These are phyloP conservation scores for Globisporangium echinulatum DNA, from an alignment of 352 stramenopile genomes.

Conservation along the genomic window DNA sequence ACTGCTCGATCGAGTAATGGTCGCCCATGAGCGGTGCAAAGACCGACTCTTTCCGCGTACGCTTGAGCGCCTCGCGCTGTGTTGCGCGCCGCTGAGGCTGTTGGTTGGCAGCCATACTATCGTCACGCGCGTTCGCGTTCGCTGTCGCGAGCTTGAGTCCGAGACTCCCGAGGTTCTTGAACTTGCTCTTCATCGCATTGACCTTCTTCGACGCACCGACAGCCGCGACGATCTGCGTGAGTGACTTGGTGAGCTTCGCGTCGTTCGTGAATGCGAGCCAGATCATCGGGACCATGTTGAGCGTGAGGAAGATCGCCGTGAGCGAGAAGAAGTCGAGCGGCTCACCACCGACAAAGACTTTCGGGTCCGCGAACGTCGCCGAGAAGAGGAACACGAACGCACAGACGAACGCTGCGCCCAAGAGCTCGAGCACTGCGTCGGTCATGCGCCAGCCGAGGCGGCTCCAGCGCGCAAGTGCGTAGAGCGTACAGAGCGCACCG, in stretches of 20 bases:
- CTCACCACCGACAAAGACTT: constrained; percentile 59
- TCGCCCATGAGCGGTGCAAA: constrained; percentile 74
- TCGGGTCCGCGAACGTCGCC: constrained; percentile 70
- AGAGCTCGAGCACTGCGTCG: constrained; percentile 38
- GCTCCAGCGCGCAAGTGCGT: constrained; percentile 51
- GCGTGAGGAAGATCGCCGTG: constrained; percentile 70
- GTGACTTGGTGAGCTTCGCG: constrained; percentile 75
- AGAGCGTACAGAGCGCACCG: constrained; percentile 31
- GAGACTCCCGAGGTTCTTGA: constrained; percentile 76
- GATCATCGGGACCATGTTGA: constrained; percentile 89
- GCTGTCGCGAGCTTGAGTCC: constrained; percentile 63
- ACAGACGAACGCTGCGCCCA: constrained; percentile 43
- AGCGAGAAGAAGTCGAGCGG: constrained; percentile 76
- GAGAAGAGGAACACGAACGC: constrained; percentile 80
- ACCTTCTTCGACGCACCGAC: constrained; percentile 75
- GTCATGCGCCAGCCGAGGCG: constrained; percentile 83
- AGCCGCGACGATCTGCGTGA: constrained; percentile 71
- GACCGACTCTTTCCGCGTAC: constrained; percentile 51
- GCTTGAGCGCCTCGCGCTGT: constrained; percentile 7
- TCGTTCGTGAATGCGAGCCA: constrained; percentile 90
- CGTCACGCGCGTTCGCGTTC: constrained; percentile 15
- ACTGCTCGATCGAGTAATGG: constrained; percentile 74
- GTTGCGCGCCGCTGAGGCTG: constrained; percentile 5
- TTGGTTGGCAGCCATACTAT: constrained; percentile 3
- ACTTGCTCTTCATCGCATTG: constrained; percentile 68